phyloP scores from a whole-genome alignment of 208 protist species.

The Leishmania braziliensis region DNA sequence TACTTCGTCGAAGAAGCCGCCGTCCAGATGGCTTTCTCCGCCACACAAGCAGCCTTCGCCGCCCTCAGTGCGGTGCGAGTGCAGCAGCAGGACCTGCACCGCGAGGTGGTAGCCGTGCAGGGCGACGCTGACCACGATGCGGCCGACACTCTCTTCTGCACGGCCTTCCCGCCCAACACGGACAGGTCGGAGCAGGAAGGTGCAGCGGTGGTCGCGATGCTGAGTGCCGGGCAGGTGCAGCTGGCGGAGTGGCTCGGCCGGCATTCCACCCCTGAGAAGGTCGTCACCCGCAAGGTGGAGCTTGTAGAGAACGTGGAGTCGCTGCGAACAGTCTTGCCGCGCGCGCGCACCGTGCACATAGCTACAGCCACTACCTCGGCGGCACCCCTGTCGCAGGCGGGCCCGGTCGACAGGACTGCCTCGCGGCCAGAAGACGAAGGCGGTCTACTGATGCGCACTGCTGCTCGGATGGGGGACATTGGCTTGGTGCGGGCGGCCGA shows the following conservation, averaged over 20 bases:
- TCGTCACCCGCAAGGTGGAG: constrained; percentile 41
- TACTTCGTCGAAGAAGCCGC: constrained; percentile 86
- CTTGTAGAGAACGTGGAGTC: constrained; percentile 57
- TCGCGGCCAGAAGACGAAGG: constrained; percentile 27
- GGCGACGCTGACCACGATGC: constrained; percentile 31
- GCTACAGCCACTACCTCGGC: constrained; percentile 31
- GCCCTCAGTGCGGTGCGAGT: constrained; percentile 64
- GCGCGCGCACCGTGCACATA: constrained; percentile 43
- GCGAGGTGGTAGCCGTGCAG: constrained; percentile 72
- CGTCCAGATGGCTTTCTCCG: constrained; percentile 83
- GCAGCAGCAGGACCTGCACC: constrained; percentile 57
- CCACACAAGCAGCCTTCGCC: constrained; percentile 77
- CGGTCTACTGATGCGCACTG: constrained; percentile 30
- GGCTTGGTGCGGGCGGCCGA: constrained; percentile 65
- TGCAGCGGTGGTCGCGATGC: constrained; percentile 42
- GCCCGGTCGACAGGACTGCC: constrained; percentile 7
- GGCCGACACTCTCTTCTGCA: constrained; percentile 30
- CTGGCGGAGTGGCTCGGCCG: constrained; percentile 15
- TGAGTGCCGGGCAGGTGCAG: constrained; percentile 27
- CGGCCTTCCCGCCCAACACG: constrained; percentile 59
- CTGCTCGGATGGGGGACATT: constrained; percentile 34
- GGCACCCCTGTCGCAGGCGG: constrained; percentile 3
- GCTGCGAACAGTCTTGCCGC: constrained; percentile 49
- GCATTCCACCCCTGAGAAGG: background rate
- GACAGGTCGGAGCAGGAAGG: constrained; percentile 70